Evolutionary conservation across 371 early-diverging fungal genomes (phyloP), one percentile per base, ranked within the genome.

Genomic region (Batrachochytrium dendrobatidis): DNA sequence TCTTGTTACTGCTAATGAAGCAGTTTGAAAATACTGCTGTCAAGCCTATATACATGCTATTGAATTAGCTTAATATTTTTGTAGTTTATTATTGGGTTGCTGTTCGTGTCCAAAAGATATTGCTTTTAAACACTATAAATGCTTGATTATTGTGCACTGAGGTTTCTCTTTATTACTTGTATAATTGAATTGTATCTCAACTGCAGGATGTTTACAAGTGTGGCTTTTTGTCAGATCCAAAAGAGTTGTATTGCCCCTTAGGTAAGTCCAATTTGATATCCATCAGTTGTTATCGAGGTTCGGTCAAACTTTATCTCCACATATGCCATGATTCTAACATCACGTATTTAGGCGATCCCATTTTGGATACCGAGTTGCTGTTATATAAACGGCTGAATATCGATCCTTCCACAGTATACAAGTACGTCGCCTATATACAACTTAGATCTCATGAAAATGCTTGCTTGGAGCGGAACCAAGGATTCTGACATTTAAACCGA

Each of bases 201-300:
- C 39, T 51, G 17, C 24, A 68, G 70, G 73, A 68, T 18, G 63
- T 74, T 6, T 59, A 39, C 46, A 46, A 53, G 10, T 48, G 67
- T 25, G 75, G 75, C 3, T 75, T 72, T 46, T 61, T 62, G 34
- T 62, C 71, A 4, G 75, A 75, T 56, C 59, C 75, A 0, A 75
- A 70, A 43, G 75, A 75, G 32, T 56, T 61, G 2, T 75, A 75
- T 53, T 56, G 62, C 24, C 66, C 72, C 10, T 60, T 75, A 5
- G 75, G 74, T 70, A 34, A 17, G 46, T n/a, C 43, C 22, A n/a
- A 28, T 48, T 35, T 43, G 34, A 44, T 22, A 54, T n/a, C 20
- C 31, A 44, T 43, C 28, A 18, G 52, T 26, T n/a, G 22, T 49
- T 18, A 12, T 18, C 29, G 4, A n/a, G 15, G n/a, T 45, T 17